A percentile compares a stretch with the other conserved stretches of the same genome.
These are phyloP conservation scores for Echria macrotheca DNA, from an alignment of 495 filamentous ascomycete genomes.

Conservation along the genomic window DNA sequence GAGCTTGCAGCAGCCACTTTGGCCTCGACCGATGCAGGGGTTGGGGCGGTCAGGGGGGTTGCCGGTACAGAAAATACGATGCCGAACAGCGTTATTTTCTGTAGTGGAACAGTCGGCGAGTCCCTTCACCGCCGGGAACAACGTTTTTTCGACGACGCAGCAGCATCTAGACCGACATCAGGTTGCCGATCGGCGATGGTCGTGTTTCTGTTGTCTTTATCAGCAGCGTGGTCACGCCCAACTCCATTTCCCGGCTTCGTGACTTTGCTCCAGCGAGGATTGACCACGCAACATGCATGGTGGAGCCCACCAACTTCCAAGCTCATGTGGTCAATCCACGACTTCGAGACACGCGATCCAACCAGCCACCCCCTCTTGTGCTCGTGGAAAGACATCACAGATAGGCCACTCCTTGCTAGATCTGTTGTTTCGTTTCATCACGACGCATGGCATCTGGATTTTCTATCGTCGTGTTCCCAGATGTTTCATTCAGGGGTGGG, in stretches of 20 bases:
- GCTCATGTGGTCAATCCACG: slow-evolving; percentile 3
- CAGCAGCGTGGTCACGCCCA: background rate
- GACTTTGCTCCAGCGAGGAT: background rate
- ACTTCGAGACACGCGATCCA: background rate
- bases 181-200: background rate
- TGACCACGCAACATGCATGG: slow-evolving; percentile 1
- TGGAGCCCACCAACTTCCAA: no score
- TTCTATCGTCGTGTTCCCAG: background rate
- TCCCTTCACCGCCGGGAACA: no score
- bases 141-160: no score
- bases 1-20: no score
- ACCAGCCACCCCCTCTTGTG: no score
- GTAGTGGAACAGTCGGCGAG: no score
- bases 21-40: no score
- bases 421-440: slow-evolving; percentile 9
- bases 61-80: no score
- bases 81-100: no score
- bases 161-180: no score
- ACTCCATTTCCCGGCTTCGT: background rate
- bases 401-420: background rate
- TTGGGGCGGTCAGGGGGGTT: no score
- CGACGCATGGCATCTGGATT: background rate
- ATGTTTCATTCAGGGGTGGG: slow-evolving; percentile 1
- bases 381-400: no score
- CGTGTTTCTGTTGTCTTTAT: background rate